These are phyloP conservation scores for Zea mays DNA, from an alignment of 176 grass and related monocot genomes.

Conservation along the genomic window DNA sequence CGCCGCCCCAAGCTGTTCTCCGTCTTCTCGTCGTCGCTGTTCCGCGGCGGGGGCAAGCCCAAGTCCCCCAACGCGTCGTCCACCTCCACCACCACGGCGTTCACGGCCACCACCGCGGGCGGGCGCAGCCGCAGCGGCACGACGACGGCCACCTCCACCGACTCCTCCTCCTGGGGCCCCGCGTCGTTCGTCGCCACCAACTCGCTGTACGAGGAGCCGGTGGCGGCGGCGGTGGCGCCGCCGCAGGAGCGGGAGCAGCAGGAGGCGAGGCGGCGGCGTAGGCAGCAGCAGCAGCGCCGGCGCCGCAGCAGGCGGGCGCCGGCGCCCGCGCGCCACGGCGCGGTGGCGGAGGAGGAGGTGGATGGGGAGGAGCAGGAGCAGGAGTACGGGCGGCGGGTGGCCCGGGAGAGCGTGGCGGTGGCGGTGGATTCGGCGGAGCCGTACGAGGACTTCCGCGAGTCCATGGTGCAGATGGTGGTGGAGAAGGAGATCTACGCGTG, in stretches of 20 bases:
- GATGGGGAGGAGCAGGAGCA: not conserved
- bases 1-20: constrained; percentile 69
- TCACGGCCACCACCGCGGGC: constrained; percentile 58
- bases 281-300: constrained; percentile 33
- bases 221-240: not conserved
- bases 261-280: constrained; percentile 45
- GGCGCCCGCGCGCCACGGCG: not conserved
- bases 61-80: constrained; percentile 59
- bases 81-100: constrained; percentile 55
- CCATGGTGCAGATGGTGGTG: constrained; percentile 98
- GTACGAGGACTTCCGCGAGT: constrained; percentile 92
- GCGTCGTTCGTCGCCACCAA: constrained; percentile 64
- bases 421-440: constrained; percentile 87
- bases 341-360: constrained; percentile 9
- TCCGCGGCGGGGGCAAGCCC: constrained; percentile 44
- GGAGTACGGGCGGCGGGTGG: constrained; percentile 37
- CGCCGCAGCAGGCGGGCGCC: constrained; percentile 19
- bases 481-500: constrained; percentile 99
- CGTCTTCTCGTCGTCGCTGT: constrained; percentile 42
- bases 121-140: constrained; percentile 17
- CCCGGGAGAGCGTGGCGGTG: constrained; percentile 78
- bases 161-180: constrained; percentile 66
- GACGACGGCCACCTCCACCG: constrained; percentile 57
- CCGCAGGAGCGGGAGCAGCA: constrained; percentile 26
- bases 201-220: constrained; percentile 63